A percentile compares a stretch with the other conserved stretches of the same genome.
Conservation (phyloP, 305 asterid genomes). For the Andrographis paniculata region DNA sequence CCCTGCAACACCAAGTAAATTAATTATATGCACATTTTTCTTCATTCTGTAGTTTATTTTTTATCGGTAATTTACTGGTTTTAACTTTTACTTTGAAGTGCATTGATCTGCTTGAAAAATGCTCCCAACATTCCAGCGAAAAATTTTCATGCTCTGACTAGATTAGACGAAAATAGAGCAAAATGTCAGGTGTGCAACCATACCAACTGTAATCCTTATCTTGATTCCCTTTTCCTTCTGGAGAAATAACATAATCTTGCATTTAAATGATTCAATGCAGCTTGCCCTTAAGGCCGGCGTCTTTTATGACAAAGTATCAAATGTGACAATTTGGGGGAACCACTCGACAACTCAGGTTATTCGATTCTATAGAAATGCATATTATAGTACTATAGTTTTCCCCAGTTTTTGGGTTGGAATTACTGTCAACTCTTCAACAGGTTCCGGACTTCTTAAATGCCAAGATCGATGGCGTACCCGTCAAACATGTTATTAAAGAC, state of each 20-base stretch:
- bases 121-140: constrained; percentile 91
- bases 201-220: not conserved
- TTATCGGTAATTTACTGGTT: constrained; percentile 25
- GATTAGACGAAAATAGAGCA: constrained; percentile 97
- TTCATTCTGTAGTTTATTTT: no score
- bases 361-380: not conserved
- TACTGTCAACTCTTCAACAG: constrained; percentile 26
- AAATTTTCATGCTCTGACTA: constrained; percentile 89
- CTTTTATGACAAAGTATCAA: constrained; percentile 86
- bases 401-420: not conserved
- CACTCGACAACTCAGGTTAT: constrained; percentile 96
- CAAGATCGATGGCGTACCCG: constrained; percentile 66
- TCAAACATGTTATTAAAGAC: constrained; percentile 78
- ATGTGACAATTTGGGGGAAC: constrained; percentile 97
- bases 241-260: not conserved
- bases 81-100: constrained; percentile 46
- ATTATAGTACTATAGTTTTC: not conserved
- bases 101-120: constrained; percentile 94
- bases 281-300: constrained; percentile 95
- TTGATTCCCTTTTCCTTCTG: not conserved
- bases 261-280: constrained; percentile 28
- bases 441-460: constrained; percentile 97
- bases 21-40: no score
- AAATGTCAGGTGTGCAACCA: constrained; percentile 69
- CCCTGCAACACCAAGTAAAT: constrained; percentile 96